A percentile compares a stretch with the other conserved stretches of the same genome.
These are phyloP conservation scores for Collybiopsis luxurians DNA, from an alignment of 768 basidiomycete species.

Conservation along the genomic window DNA sequence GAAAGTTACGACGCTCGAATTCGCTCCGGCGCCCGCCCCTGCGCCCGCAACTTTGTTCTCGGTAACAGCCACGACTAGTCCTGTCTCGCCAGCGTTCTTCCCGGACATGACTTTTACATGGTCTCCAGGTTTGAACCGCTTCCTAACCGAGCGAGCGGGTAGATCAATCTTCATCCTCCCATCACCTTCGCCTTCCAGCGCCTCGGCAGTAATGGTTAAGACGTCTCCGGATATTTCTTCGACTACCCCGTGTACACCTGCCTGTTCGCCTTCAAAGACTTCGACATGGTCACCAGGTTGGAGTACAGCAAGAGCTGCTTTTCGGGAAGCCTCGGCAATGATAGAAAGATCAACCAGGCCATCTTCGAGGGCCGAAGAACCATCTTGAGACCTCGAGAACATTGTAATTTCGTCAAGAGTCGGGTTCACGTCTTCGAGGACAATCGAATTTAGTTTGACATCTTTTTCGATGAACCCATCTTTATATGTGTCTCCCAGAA, in stretches of 20 bases:
- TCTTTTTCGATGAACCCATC: slow-evolving; percentile 98
- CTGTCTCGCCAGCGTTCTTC: slow-evolving; percentile 92
- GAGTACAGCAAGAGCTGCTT: slow-evolving; percentile 89
- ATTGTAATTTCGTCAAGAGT: slow-evolving; percentile 95
- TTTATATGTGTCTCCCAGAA: slow-evolving; percentile 90
- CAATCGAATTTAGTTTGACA: slow-evolving; percentile 75
- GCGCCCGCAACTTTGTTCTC: slow-evolving; percentile 48
- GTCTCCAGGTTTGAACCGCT: slow-evolving; percentile 95
- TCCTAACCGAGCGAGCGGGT: slow-evolving; percentile 85
- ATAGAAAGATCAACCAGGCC: slow-evolving; percentile 81
- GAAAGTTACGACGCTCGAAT: slow-evolving; percentile 72
- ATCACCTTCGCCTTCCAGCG: slow-evolving; percentile 83
- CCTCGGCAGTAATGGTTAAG: slow-evolving; percentile 77
- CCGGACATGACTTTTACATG: slow-evolving; percentile 99
- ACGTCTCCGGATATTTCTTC: slow-evolving; percentile 87
- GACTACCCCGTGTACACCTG: slow-evolving; percentile 89
- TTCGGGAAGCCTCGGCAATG: slow-evolving; percentile 89
- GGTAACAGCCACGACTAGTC: slow-evolving; percentile 88
- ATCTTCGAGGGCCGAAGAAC: slow-evolving; percentile 42
- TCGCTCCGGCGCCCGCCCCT: not conserved
- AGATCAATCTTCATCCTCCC: slow-evolving; percentile 60
- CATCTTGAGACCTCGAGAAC: slow-evolving; percentile 77
- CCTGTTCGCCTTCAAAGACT: slow-evolving; percentile 95
- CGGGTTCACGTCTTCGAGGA: slow-evolving; percentile 88
- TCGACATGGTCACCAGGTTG: slow-evolving; percentile 98